These are phyloP conservation scores for Saccharum officinarum DNA, from an alignment of 176 grass and related monocot genomes.

Conservation along the genomic window DNA sequence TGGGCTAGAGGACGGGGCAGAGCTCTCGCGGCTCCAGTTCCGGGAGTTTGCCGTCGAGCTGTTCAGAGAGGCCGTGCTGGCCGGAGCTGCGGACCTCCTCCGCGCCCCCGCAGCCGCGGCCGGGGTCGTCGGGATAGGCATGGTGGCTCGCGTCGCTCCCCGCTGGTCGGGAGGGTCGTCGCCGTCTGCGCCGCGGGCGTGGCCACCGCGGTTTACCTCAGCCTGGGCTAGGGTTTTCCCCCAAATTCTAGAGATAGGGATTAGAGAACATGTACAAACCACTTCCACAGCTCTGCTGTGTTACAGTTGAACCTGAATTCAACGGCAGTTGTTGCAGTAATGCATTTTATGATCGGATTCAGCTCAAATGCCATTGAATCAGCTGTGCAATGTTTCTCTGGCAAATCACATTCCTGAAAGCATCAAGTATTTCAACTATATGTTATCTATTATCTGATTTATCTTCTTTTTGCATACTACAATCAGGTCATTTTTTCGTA, in stretches of 20 bases:
- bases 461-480: background rate
- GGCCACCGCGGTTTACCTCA: conserved; percentile 62
- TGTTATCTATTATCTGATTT: background rate
- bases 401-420: background rate
- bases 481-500: background rate
- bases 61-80: conserved; percentile 56
- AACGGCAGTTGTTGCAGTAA: background rate
- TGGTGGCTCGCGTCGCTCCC: conserved; percentile 38
- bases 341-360: background rate
- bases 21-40: conserved; percentile 44
- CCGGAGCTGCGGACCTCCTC: conserved; percentile 44
- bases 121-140: conserved; percentile 51
- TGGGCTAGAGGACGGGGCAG: background rate
- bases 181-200: conserved; percentile 62
- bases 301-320: background rate
- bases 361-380: background rate
- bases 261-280: background rate
- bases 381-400: background rate
- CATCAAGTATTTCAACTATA: background rate
- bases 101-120: conserved; percentile 47
- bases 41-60: conserved; percentile 49
- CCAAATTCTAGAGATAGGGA: background rate
- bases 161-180: conserved; percentile 49
- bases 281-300: background rate
- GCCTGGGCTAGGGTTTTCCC: conserved; percentile 48